phyloP scores from a whole-genome alignment of 1,284 basidiomycete species.

The Athelia psychrophila region DNA sequence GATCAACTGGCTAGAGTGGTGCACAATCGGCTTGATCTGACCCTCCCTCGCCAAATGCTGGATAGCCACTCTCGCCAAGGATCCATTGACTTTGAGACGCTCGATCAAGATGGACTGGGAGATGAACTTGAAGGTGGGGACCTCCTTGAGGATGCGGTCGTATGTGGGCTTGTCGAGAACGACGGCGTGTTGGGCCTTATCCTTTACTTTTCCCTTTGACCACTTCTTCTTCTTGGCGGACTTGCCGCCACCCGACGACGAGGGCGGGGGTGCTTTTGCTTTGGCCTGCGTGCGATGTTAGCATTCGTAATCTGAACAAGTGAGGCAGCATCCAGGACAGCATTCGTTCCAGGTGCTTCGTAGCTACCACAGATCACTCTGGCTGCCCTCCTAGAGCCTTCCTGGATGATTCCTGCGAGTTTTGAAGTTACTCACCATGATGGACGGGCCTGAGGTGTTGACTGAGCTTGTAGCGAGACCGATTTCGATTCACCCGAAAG shows the following conservation, averaged over 20 bases:
- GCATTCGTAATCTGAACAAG: slow-evolving; percentile 7
- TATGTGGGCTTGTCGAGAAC: slow-evolving; percentile 87
- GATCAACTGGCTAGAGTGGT: slow-evolving; percentile 92
- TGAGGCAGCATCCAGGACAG: slow-evolving; percentile 13
- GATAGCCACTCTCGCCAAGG: slow-evolving; percentile 92
- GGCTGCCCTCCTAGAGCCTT: not conserved
- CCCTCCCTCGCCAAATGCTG: slow-evolving; percentile 94
- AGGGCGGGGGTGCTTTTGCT: slow-evolving; percentile 70
- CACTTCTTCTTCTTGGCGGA: slow-evolving; percentile 99
- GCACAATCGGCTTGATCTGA: slow-evolving; percentile 94
- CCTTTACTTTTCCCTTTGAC: slow-evolving; percentile 99
- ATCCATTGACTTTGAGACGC: slow-evolving; percentile 95
- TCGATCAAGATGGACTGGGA: slow-evolving; percentile 97
- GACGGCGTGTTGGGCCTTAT: slow-evolving; percentile 96
- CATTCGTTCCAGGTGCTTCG: not conserved
- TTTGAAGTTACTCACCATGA: slow-evolving; percentile 24
- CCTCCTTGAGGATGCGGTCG: slow-evolving; percentile 99
- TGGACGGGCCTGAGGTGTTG: slow-evolving; percentile 21
- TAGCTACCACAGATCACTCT: not conserved
- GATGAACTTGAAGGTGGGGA: slow-evolving; percentile 99
- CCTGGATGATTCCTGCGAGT: not conserved
- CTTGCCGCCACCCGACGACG: slow-evolving; percentile 73
- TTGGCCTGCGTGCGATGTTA: slow-evolving; percentile 52
- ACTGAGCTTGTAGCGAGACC: not conserved
- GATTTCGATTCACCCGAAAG: not conserved